phyloP scores from a whole-genome alignment of 768 basidiomycete genomes.

The Xerocomellus dryophilus region DNA sequence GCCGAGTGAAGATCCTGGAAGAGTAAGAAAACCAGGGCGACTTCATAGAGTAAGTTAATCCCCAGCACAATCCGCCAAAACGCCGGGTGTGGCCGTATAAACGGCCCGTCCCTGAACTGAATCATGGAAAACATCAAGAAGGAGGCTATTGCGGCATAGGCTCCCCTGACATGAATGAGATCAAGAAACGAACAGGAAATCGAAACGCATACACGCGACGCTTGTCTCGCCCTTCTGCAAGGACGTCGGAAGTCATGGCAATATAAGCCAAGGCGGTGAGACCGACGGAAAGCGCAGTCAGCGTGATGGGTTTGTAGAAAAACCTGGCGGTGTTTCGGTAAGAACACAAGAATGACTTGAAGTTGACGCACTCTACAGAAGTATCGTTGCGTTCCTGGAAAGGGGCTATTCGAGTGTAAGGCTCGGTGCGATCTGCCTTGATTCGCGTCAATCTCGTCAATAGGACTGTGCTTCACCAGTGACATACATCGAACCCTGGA shows the following conservation, averaged over 20 bases:
- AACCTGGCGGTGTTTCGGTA: conserved; percentile 49
- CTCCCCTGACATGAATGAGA: conserved; percentile 49
- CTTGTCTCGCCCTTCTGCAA: conserved; percentile 82
- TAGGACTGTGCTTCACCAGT: background rate
- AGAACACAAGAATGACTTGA: background rate
- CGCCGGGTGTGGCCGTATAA: conserved; percentile 82
- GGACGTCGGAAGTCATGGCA: conserved; percentile 79
- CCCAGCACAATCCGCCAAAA: conserved; percentile 82
- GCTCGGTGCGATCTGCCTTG: conserved; percentile 78
- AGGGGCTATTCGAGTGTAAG: conserved; percentile 79
- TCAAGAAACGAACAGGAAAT: background rate
- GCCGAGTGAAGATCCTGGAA: conserved; percentile 83
- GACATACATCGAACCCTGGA: conserved; percentile 82
- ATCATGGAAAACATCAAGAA: conserved; percentile 83
- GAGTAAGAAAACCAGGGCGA: conserved; percentile 77
- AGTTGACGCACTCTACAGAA: conserved; percentile 63
- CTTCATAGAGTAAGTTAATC: conserved; percentile 78
- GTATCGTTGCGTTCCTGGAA: conserved; percentile 84
- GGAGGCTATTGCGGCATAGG: conserved; percentile 68
- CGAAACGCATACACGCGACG: conserved; percentile 60
- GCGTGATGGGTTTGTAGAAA: conserved; percentile 81
- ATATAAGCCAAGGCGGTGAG: conserved; percentile 73
- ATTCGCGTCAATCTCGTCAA: conserved; percentile 18
- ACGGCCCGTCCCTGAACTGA: conserved; percentile 88
- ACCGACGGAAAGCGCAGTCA: conserved; percentile 67